Evolutionary conservation across 2,329 filamentous ascomycete genomes (phyloP).

Genomic region (Fusarium mundagurra): DNA sequence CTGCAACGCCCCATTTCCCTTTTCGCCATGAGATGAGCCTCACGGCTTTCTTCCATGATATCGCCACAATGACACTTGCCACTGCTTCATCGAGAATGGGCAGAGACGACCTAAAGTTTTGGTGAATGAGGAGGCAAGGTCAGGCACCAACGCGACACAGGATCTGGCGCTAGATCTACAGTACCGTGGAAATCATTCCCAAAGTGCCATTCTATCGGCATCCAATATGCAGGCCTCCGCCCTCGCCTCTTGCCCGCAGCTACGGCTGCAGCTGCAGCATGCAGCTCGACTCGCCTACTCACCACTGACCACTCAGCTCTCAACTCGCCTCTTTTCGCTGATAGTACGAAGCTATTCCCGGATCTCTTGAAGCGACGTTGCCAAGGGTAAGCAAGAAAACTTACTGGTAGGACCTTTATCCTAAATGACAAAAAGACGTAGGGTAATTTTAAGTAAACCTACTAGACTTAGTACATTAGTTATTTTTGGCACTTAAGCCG

Average conservation of each 20-base stretch:
- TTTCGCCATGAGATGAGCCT: conserved; percentile 23
- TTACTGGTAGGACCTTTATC: background rate
- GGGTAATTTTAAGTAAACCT: background rate
- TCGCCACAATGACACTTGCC: conserved; percentile 22
- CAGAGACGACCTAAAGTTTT: background rate
- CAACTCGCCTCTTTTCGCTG: conserved; percentile 23
- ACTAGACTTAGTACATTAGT: background rate
- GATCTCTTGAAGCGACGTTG: conserved; percentile 24
- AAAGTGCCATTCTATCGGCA: conserved; percentile 28
- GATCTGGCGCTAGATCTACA: conserved; percentile 19
- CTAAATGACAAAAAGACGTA: background rate
- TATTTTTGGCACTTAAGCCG: background rate
- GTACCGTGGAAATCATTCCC: conserved; percentile 16
- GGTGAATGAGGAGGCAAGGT: background rate
- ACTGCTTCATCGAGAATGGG: background rate
- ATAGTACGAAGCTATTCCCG: conserved; percentile 14
- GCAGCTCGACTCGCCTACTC: conserved; percentile 20
- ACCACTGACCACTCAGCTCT: background rate
- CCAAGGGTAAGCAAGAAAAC: background rate
- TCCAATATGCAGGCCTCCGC: conserved; percentile 36
- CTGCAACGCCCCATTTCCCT: conserved; percentile 15
- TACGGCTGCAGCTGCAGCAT: conserved; percentile 20
- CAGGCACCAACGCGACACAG: conserved; percentile 29
- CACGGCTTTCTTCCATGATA: conserved; percentile 35
- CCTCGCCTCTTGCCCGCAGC: conserved; percentile 31